Base-by-base conservation (phyloP, 2,329 filamentous ascomycete genomes). In the Aspergillus chevalieri region DNA sequence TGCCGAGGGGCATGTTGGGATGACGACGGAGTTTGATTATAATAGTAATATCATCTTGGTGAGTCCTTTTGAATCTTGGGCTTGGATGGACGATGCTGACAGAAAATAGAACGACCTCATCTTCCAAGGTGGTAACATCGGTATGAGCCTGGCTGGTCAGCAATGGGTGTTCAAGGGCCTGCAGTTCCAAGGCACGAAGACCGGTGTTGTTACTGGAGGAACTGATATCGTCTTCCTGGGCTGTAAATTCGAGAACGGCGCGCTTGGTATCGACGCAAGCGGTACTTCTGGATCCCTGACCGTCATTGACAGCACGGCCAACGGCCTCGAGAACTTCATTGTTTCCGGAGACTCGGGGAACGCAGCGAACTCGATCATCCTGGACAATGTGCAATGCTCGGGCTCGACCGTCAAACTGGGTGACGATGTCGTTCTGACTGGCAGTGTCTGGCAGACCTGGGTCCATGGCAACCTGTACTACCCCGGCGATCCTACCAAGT, bases 171-270 rank as follows among this genome's bases (percentile, higher is more conserved):
- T 68, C 51, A 81, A 81, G 62, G 64, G 70, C 1, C 64, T 73
- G 33, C 78, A 71, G 58, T 86, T 83, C 67, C 79, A 73, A 50
- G 84, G 84, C 57, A 85, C 83, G 59, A 78, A 76, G 2, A 75
- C 73, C 2, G 63, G 69, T 0, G 72, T 85, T 28, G 70, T 71
- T 1, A 73, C 78, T 43, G 74, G 61, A 1, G 64, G 59, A 8
- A 61, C 61, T 3, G 56, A 60, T 21, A 61, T 62, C 9, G 53
- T 63, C 6, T 56, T 65, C 41, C 28, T 65, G 8, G 62, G 54
- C 4, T 61, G 58, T 30, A 50, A 30, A 8, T 64, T 65, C 21
- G 51, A 62, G 38, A 54, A 53, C 7, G 57, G 59, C 30, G 34
- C 52, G 4, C 42, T 60, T 22, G 61, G 60, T n/a, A 58, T 66